Conservation (phyloP, 2,329 filamentous ascomycete species). For the Hypomyces perniciosus region DNA sequence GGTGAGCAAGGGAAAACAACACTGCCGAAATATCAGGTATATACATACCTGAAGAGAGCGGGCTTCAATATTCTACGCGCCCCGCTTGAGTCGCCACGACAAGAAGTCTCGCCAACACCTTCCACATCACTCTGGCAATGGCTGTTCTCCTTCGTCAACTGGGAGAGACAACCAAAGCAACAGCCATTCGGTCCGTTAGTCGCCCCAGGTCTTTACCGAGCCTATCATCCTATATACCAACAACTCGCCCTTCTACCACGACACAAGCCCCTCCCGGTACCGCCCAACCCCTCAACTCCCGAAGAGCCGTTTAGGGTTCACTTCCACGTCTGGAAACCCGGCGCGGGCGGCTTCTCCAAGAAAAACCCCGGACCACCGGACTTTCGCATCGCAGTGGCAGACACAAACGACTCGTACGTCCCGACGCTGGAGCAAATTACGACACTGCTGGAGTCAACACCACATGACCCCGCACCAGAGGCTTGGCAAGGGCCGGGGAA, state of each 20-base stretch:
- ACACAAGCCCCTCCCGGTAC: slow-evolving; percentile 48
- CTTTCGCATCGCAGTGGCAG: slow-evolving; percentile 77
- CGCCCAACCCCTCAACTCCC: slow-evolving; percentile 21
- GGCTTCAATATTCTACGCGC: slow-evolving; percentile 79
- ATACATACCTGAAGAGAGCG: slow-evolving; percentile 71
- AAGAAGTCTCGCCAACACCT: slow-evolving; percentile 15
- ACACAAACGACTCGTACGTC: slow-evolving; percentile 64
- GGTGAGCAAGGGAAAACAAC: slow-evolving; percentile 53
- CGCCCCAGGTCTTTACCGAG: slow-evolving; percentile 57
- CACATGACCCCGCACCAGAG: slow-evolving; percentile 54
- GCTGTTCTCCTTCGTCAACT: slow-evolving; percentile 44
- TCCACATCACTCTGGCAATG: slow-evolving; percentile 42
- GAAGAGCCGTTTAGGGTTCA: slow-evolving; percentile 62
- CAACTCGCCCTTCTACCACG: slow-evolving; percentile 68
- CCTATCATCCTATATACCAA: slow-evolving; percentile 66
- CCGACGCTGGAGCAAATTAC: slow-evolving; percentile 69
- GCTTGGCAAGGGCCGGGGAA: slow-evolving; percentile 36
- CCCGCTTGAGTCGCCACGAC: slow-evolving; percentile 26
- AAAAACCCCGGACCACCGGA: slow-evolving; percentile 71
- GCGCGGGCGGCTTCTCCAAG: slow-evolving; percentile 63
- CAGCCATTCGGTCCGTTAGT: slow-evolving; percentile 51
- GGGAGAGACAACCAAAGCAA: slow-evolving; percentile 20
- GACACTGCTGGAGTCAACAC: slow-evolving; percentile 65
- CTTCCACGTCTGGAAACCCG: slow-evolving; percentile 74
- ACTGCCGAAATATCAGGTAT: slow-evolving; percentile 83